Evolutionary conservation across 805 yeast genomes (phyloP), one percentile per base, ranked within the genome.

Genomic region (Ogataea nitratoaversa): DNA sequence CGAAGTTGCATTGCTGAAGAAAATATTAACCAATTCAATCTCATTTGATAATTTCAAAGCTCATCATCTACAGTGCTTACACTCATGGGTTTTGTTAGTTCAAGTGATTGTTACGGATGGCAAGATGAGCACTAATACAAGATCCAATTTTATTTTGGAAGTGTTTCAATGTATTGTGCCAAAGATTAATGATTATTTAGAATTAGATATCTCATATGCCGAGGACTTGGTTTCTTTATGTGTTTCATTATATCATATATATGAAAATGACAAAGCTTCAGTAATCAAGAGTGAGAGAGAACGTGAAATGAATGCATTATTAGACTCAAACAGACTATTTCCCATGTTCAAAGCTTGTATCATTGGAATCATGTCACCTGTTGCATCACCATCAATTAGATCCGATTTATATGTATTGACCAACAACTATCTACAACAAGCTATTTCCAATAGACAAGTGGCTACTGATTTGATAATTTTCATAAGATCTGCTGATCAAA

Each of bases 41-140:
- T 62, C 76, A n/a, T 67, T 65, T 31, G 66, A 68, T 32, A 67
- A 69, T 30, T 71, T 78, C 49, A 71, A 71, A 44, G 58, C 68
- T 1, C 65, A 69, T 8, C 93, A 84, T 45, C 63, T 83, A 34
- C 63, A 72, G 12, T 77, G 82, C 42, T 63, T 91, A 22, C 87
- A 82, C 53, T 76, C 95, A 0, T 91, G 98, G 98, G 80, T 82
- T 18, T 82, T 81, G 49, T 60, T 90, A 36, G 79, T 87, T 19
- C 87, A 88, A 46, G 78, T 88, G 3, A 62, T 87, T 33, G 78
- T 86, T 4, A 69, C 78, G 4, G 89, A 82, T 58, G 79, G 78
- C 8, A 66, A 65, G n/a, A 60, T 79, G 40, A 60, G 67, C 6
- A 53, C 70, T 0, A 52, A 62, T 8, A 60, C 63, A n/a, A 68